Evolutionary conservation across 495 filamentous ascomycete species (phyloP).

Genomic region (Annulohypoxylon maeteangense): DNA sequence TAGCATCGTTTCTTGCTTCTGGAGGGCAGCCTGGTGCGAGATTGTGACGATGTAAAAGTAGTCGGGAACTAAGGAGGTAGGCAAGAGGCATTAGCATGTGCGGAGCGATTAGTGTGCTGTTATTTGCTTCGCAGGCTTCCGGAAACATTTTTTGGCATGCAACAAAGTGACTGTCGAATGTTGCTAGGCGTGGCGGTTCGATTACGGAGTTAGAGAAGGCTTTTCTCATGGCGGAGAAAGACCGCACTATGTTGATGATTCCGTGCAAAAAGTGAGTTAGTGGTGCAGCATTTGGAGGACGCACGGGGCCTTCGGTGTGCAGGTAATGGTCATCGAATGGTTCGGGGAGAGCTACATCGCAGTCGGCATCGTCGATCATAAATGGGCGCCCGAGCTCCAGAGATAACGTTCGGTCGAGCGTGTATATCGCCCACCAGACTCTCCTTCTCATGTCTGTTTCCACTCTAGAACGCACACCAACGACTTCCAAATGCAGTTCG

Average conservation of each 20-base stretch:
- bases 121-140: slow-evolving; percentile 71
- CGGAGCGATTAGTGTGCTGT: slow-evolving; percentile 74
- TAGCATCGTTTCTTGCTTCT: slow-evolving; percentile 71
- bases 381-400: slow-evolving; percentile 85
- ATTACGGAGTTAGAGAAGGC: slow-evolving; percentile 76
- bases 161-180: slow-evolving; percentile 84
- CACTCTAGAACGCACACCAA: slow-evolving; percentile 53
- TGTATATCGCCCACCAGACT: slow-evolving; percentile 95
- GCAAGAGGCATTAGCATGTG: slow-evolving; percentile 75
- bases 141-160: slow-evolving; percentile 80
- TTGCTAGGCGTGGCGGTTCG: slow-evolving; percentile 73
- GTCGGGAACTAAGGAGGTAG: slow-evolving; percentile 82
- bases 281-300: slow-evolving; percentile 61
- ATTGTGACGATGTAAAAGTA: slow-evolving; percentile 92
- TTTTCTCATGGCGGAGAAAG: slow-evolving; percentile 80
- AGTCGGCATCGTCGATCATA: slow-evolving; percentile 89
- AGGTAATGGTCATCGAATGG: slow-evolving; percentile 86
- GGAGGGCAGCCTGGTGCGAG: slow-evolving; percentile 75
- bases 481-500: slow-evolving; percentile 79
- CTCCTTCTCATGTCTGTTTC: slow-evolving; percentile 91
- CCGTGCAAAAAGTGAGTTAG: slow-evolving; percentile 74
- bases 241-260: slow-evolving; percentile 84
- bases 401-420: slow-evolving; percentile 84
- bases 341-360: slow-evolving; percentile 82
- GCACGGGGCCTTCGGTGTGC: slow-evolving; percentile 66